phyloP scores from a whole-genome alignment of 2,329 filamentous ascomycete species.

The Colletotrichum gloeosporioides region DNA sequence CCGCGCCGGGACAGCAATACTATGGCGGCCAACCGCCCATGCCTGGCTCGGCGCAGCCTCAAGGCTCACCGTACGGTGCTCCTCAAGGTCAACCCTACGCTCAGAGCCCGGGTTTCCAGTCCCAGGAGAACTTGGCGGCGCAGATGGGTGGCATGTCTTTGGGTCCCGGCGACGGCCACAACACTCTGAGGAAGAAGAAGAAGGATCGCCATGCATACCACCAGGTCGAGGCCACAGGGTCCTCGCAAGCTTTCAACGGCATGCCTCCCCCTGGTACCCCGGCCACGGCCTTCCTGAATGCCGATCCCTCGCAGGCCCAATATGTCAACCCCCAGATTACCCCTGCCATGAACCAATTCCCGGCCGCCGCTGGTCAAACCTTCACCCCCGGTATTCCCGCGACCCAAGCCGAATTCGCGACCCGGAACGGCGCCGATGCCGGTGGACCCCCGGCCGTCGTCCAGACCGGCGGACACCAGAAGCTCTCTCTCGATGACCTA shows the following conservation, averaged over 20 bases:
- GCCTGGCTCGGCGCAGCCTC: constrained; percentile 33
- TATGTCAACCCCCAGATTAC: constrained; percentile 50
- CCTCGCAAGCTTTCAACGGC: constrained; percentile 73
- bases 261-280: constrained; percentile 64
- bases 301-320: constrained; percentile 35
- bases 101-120: constrained; percentile 36
- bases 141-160: constrained; percentile 83
- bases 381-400: constrained; percentile 29
- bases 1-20: constrained; percentile 43
- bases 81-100: constrained; percentile 34
- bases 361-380: constrained; percentile 58
- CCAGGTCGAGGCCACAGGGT: constrained; percentile 75
- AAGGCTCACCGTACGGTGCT: constrained; percentile 32
- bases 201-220: constrained; percentile 96
- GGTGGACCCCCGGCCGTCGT: constrained; percentile 50
- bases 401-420: constrained; percentile 28
- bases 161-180: constrained; percentile 50
- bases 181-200: constrained; percentile 75
- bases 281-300: constrained; percentile 44
- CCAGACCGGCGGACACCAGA: constrained; percentile 69
- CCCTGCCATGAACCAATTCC: constrained; percentile 63
- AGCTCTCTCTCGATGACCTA: constrained; percentile 89
- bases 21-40: constrained; percentile 39
- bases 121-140: constrained; percentile 61
- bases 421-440: constrained; percentile 40